phyloP scores from a whole-genome alignment of 371 early-diverging fungal species.

The Mortierella sp. region DNA sequence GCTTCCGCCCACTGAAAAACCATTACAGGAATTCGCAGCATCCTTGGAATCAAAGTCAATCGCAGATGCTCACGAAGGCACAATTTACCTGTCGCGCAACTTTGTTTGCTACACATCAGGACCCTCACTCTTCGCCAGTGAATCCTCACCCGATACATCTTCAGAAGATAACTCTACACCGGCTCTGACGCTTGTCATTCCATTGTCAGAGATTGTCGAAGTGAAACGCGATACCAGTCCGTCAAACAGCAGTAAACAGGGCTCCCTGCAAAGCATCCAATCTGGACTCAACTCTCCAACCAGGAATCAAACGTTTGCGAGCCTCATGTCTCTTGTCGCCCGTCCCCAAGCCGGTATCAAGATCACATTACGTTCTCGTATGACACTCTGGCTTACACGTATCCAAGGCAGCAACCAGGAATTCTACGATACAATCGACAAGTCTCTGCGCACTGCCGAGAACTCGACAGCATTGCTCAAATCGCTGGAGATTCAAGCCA shows the following conservation, averaged over 20 bases:
- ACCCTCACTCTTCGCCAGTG: background rate
- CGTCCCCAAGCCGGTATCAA: conserved; percentile 21
- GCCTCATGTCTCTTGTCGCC: conserved; percentile 27
- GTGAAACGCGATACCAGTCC: conserved; percentile 36
- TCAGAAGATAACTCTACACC: background rate
- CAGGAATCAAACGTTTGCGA: conserved; percentile 12
- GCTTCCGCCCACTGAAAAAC: conserved; percentile 26
- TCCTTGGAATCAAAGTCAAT: conserved; percentile 28
- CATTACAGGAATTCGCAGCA: conserved; percentile 14
- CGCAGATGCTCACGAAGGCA: conserved; percentile 22
- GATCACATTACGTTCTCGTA: conserved; percentile 28
- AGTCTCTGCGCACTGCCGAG: conserved; percentile 2
- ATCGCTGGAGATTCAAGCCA: conserved; percentile 24
- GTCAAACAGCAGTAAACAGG: conserved; percentile 11
- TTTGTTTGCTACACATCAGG: conserved; percentile 43
- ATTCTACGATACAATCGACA: conserved; percentile 22
- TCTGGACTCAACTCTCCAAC: conserved; percentile 10
- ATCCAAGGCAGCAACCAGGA: conserved; percentile 26
- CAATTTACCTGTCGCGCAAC: conserved; percentile 23
- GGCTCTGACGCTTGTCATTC: conserved; percentile 30
- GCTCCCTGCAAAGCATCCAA: conserved; percentile 4
- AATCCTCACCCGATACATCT: background rate
- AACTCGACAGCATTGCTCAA: conserved; percentile 25
- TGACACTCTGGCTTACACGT: conserved; percentile 28
- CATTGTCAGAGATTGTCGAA: conserved; percentile 30